A percentile compares a stretch with the other conserved stretches of the same genome.
phyloP scores from a whole-genome alignment of 2,329 filamentous ascomycete genomes.

The Trichoderma sp. region DNA sequence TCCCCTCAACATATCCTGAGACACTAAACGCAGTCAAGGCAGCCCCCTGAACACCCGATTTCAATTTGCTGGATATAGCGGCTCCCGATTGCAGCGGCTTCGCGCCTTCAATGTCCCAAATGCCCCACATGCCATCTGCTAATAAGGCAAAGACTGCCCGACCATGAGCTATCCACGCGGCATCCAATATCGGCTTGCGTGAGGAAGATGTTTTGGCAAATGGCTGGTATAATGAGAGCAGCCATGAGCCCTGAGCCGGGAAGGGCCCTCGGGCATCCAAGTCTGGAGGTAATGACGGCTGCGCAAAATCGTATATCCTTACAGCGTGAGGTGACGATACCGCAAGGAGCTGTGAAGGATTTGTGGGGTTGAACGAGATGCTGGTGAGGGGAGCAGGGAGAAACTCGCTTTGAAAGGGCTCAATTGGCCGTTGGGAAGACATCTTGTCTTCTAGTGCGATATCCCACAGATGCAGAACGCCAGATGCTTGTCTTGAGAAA shows the following conservation, averaged over 20 bases:
- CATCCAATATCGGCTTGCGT: conserved; percentile 65
- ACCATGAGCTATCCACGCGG: conserved; percentile 64
- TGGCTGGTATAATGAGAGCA: conserved; percentile 64
- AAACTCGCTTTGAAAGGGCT: conserved; percentile 65
- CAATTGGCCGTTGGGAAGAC: conserved; percentile 39
- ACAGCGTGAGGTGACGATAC: conserved; percentile 60
- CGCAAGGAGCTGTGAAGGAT: conserved; percentile 61
- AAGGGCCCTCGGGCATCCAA: conserved; percentile 56
- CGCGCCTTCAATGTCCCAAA: conserved; percentile 67
- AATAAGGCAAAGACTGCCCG: conserved; percentile 62
- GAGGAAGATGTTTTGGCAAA: conserved; percentile 54
- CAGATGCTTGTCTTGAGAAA: conserved; percentile 62
- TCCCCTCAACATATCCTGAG: conserved; percentile 64
- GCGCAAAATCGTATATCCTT: conserved; percentile 64
- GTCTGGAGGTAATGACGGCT: conserved; percentile 56
- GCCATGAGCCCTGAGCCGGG: conserved; percentile 65
- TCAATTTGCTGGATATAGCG: conserved; percentile 54
- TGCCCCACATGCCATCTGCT: conserved; percentile 68
- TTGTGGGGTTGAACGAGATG: conserved; percentile 64
- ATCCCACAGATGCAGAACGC: conserved; percentile 62
- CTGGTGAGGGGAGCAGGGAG: conserved; percentile 57
- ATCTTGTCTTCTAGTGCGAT: conserved; percentile 52
- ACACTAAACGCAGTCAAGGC: conserved; percentile 62
- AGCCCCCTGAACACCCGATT: conserved; percentile 59
- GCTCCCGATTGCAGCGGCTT: conserved; percentile 50